phyloP scores from a whole-genome alignment of 495 filamentous ascomycete genomes.

The Margaritispora aquatica region DNA sequence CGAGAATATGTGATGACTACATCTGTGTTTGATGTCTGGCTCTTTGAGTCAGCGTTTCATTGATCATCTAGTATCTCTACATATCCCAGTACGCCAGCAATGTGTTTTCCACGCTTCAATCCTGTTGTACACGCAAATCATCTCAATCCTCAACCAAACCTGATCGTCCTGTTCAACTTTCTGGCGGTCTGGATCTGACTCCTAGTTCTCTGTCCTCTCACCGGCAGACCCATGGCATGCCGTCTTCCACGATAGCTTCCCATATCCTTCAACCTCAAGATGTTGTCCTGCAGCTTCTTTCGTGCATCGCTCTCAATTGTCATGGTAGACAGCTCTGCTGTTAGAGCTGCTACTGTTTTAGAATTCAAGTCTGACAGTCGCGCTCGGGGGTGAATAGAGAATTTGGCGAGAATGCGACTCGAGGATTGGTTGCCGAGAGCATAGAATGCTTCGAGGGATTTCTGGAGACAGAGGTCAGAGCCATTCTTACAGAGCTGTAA shows the following conservation, averaged over 20 bases:
- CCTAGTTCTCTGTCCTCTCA: constrained; percentile 80
- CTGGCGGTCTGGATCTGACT: constrained; percentile 73
- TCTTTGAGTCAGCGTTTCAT: background rate
- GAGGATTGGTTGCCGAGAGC: constrained; percentile 71
- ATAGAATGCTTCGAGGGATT: constrained; percentile 84
- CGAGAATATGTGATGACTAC: background rate
- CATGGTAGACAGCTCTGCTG: constrained; percentile 82
- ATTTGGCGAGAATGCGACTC: constrained; percentile 72
- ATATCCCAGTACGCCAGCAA: background rate
- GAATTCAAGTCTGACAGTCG: constrained; percentile 63
- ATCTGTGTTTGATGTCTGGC: background rate
- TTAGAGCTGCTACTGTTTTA: constrained; percentile 70
- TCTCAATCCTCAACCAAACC: no score
- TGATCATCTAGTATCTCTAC: background rate
- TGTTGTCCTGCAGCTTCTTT: constrained; percentile 72
- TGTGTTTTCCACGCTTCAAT: background rate
- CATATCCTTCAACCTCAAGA: constrained; percentile 81
- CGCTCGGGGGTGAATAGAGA: constrained; percentile 76
- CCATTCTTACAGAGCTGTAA: background rate
- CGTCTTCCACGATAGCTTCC: constrained; percentile 83
- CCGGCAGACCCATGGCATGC: constrained; percentile 84
- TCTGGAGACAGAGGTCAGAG: constrained; percentile 41
- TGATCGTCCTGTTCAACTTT: constrained; percentile 71
- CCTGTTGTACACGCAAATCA: background rate
- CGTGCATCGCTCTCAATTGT: constrained; percentile 88